Percentiles rank a stretch among this genome's conserved stretches.
phyloP scores from a whole-genome alignment of 805 yeast genomes.

The Sporopachydermia lactativora region DNA sequence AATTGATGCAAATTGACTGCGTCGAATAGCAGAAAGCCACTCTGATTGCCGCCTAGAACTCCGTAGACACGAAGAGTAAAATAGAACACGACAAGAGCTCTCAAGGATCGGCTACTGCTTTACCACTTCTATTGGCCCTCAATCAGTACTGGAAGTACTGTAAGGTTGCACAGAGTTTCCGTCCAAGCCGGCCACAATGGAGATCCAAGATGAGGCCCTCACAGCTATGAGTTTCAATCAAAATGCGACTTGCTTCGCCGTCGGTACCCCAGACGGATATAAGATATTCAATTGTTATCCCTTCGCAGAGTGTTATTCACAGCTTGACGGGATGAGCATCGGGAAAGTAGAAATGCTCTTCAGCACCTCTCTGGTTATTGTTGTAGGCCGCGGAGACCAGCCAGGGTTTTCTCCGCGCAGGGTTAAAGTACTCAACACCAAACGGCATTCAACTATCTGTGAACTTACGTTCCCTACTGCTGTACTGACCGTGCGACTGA shows the following conservation, averaged over 20 bases:
- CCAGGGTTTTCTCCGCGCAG: slow-evolving; percentile 41
- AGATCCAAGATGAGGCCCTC: slow-evolving; percentile 14
- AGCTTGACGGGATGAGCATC: slow-evolving; percentile 35
- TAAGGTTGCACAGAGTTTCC: too few species aligned
- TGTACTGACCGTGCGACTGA: slow-evolving; percentile 59
- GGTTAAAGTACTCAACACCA: slow-evolving; percentile 54
- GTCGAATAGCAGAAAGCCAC: too few species aligned
- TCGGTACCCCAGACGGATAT: slow-evolving; percentile 50
- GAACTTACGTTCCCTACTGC: slow-evolving; percentile 77
- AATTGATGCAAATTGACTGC: too few species aligned
- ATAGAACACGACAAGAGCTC: too few species aligned
- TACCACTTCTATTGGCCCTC: too few species aligned
- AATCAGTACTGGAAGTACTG: too few species aligned
- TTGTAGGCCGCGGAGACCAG: slow-evolving; percentile 62
- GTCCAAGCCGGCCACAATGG: too few species aligned
- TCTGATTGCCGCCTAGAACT: too few species aligned
- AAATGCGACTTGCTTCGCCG: slow-evolving; percentile 56
- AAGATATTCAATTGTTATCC: slow-evolving; percentile 60
- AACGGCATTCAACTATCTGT: slow-evolving; percentile 60
- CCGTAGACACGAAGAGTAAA: too few species aligned
- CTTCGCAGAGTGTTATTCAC: slow-evolving; percentile 37
- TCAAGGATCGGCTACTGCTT: too few species aligned
- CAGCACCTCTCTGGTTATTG: slow-evolving; percentile 52
- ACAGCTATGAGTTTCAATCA: slow-evolving; percentile 58
- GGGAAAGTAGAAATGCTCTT: slow-evolving; percentile 69